A percentile compares a stretch with the other conserved stretches of the same genome.
Conservation (phyloP, 2,329 filamentous ascomycete species). For the Bipolaris gigantea region DNA sequence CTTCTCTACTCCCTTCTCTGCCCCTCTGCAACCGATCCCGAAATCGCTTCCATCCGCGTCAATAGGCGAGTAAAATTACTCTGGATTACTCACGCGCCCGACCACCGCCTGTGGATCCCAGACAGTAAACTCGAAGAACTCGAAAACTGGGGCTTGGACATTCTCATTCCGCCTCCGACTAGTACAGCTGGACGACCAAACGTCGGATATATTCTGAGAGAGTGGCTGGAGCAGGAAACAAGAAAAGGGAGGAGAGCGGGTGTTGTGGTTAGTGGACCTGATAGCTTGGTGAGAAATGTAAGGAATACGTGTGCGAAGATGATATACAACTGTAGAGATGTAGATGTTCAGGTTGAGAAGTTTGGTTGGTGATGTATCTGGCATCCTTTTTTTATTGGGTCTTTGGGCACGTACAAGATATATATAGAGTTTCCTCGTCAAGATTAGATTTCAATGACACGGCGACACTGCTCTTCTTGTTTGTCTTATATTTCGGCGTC, state of each 20-base stretch:
- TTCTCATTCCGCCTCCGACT: constrained; percentile 60
- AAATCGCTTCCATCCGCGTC: constrained; percentile 18
- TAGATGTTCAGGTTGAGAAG: constrained; percentile 64
- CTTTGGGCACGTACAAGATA: neutral
- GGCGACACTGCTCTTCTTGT: neutral
- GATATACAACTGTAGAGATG: constrained; percentile 52
- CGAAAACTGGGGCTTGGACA: constrained; percentile 52
- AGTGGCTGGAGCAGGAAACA: constrained; percentile 39
- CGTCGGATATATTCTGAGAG: constrained; percentile 49
- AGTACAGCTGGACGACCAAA: constrained; percentile 58
- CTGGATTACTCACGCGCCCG: constrained; percentile 60
- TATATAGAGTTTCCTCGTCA: neutral
- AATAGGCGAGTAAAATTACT: constrained; percentile 54
- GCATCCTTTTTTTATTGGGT: neutral
- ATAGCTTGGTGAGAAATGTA: constrained; percentile 62
- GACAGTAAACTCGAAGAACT: constrained; percentile 54
- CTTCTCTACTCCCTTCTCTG: constrained; percentile 57
- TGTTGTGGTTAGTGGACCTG: constrained; percentile 64
- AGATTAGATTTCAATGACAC: neutral
- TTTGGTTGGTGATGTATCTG: constrained; percentile 61
- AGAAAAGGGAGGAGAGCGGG: constrained; percentile 51
- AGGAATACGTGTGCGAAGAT: constrained; percentile 60
- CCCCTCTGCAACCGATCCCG: constrained; percentile 22
- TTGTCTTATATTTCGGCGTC: neutral
- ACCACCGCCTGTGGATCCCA: constrained; percentile 60